These are phyloP conservation scores for Agapanthus africanus DNA, from an alignment of 106 monocot genomes.

Conservation along the genomic window DNA sequence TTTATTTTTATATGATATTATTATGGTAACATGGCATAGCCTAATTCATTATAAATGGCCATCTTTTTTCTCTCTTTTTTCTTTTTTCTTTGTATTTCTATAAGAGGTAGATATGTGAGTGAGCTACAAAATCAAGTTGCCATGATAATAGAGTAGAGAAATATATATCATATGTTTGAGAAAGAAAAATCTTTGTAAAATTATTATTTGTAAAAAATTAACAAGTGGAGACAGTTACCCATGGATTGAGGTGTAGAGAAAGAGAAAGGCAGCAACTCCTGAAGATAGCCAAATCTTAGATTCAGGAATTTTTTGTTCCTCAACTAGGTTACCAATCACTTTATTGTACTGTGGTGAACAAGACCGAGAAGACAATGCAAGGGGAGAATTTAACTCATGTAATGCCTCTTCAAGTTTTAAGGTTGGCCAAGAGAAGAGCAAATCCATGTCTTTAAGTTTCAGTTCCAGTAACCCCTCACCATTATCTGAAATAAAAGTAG, in stretches of 20 bases:
- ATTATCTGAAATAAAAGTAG: constrained; percentile 16
- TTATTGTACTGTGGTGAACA: constrained; percentile 35
- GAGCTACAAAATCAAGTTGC: too few relatives aligned
- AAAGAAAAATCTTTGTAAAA: neutral
- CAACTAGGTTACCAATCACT: constrained; percentile 30
- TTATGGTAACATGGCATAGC: too few relatives aligned
- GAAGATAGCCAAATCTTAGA: constrained; percentile 52
- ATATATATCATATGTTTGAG: too few relatives aligned
- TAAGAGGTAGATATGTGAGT: too few relatives aligned
- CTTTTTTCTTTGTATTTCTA: too few relatives aligned
- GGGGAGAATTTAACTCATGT: neutral
- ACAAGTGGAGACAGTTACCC: constrained; percentile 34
- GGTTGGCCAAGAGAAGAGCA: constrained; percentile 55
- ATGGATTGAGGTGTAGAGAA: constrained; percentile 59
- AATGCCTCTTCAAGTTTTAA: constrained; percentile 36
- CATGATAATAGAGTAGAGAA: too few relatives aligned
- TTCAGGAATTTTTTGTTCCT: constrained; percentile 62
- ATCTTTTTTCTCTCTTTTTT: too few relatives aligned
- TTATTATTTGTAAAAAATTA: neutral
- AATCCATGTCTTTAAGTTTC: constrained; percentile 50
- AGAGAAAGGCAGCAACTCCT: constrained; percentile 75
- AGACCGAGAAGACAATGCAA: constrained; percentile 25
- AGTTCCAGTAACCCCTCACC: constrained; percentile 33
- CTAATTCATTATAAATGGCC: too few relatives aligned
- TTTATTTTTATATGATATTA: too few relatives aligned